These are phyloP conservation scores for Ilyonectria destructans DNA, from an alignment of 2,329 filamentous ascomycete species.

Conservation along the genomic window DNA sequence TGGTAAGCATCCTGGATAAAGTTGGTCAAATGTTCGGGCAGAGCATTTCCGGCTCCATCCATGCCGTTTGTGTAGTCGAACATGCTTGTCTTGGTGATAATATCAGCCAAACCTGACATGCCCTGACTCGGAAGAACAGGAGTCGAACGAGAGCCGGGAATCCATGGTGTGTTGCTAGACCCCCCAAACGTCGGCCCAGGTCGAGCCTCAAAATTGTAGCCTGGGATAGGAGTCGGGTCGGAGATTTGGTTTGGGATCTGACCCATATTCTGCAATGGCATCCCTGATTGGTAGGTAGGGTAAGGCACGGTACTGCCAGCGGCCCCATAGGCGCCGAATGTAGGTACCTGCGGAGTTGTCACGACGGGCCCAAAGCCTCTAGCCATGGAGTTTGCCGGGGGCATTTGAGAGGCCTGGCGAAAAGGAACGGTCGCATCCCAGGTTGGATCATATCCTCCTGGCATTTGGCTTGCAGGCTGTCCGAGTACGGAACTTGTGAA, in stretches of 20 bases:
- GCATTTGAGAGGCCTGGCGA: conserved; percentile 14
- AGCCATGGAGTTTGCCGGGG: background rate
- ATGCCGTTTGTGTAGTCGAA: conserved; percentile 56
- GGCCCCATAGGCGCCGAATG: background rate
- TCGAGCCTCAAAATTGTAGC: background rate
- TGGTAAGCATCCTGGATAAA: conserved; percentile 56
- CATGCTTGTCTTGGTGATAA: conserved; percentile 58
- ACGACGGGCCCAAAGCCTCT: conserved; percentile 6
- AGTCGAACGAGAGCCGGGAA: conserved; percentile 19
- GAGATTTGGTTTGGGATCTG: background rate
- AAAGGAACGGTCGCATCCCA: conserved; percentile 31
- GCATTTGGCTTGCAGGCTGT: conserved; percentile 24
- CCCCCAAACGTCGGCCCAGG: conserved; percentile 4
- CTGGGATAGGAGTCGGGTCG: background rate
- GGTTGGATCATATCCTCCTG: conserved; percentile 35
- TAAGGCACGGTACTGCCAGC: background rate
- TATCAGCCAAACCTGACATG: conserved; percentile 47
- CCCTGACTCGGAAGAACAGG: conserved; percentile 4
- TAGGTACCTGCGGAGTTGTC: background rate
- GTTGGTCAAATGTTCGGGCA: conserved; percentile 53
- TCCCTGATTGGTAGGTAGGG: background rate
- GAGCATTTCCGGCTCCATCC: conserved; percentile 56
- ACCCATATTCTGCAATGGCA: background rate
- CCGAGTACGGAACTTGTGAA: conserved; percentile 6
- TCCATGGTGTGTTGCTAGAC: background rate